phyloP scores from a whole-genome alignment of 2,329 filamentous ascomycete species.

The Phoma sp. region DNA sequence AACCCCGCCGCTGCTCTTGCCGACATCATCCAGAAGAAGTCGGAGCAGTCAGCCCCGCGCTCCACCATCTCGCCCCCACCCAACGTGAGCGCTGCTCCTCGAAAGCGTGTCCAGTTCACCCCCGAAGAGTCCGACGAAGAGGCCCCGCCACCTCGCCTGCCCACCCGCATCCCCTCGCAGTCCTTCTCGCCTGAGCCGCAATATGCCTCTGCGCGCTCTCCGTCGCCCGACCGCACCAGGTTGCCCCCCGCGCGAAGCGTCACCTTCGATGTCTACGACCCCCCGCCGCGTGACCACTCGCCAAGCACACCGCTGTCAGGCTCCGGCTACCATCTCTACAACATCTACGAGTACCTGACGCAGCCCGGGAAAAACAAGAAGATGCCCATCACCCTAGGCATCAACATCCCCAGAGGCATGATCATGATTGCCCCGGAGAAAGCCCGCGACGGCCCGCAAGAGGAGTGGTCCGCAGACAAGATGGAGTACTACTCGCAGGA shows the following conservation, averaged over 20 bases:
- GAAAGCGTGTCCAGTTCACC: slow-evolving; percentile 61
- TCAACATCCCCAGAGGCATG: slow-evolving; percentile 85
- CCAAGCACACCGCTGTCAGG: slow-evolving; percentile 59
- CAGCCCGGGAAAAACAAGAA: slow-evolving; percentile 97
- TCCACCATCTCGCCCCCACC: slow-evolving; percentile 57
- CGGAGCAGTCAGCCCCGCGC: slow-evolving; percentile 45
- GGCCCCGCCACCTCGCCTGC: slow-evolving; percentile 64
- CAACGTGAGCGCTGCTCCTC: slow-evolving; percentile 55
- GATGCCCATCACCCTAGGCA: slow-evolving; percentile 95
- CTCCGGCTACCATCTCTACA: slow-evolving; percentile 91
- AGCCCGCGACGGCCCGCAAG: slow-evolving; percentile 78
- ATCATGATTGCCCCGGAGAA: slow-evolving; percentile 92
- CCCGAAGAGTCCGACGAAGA: slow-evolving; percentile 73
- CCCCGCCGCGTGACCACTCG: slow-evolving; percentile 46
- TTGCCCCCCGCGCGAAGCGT: slow-evolving; percentile 48
- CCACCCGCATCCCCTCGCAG: slow-evolving; percentile 66
- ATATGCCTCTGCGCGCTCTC: slow-evolving; percentile 50
- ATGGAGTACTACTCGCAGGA: slow-evolving; percentile 98
- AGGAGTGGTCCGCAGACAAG: slow-evolving; percentile 93
- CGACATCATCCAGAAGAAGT: slow-evolving; percentile 57
- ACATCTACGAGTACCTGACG: slow-evolving; percentile 97
- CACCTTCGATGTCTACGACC: slow-evolving; percentile 53
- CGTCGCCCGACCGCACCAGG: slow-evolving; percentile 40
- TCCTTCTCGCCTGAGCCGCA: slow-evolving; percentile 58
- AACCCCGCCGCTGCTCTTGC: slow-evolving; percentile 66